A percentile compares a stretch with the other conserved stretches of the same genome.
Conservation (phyloP, 2,329 filamentous ascomycete genomes). For the Aspergillaceae sp. region DNA sequence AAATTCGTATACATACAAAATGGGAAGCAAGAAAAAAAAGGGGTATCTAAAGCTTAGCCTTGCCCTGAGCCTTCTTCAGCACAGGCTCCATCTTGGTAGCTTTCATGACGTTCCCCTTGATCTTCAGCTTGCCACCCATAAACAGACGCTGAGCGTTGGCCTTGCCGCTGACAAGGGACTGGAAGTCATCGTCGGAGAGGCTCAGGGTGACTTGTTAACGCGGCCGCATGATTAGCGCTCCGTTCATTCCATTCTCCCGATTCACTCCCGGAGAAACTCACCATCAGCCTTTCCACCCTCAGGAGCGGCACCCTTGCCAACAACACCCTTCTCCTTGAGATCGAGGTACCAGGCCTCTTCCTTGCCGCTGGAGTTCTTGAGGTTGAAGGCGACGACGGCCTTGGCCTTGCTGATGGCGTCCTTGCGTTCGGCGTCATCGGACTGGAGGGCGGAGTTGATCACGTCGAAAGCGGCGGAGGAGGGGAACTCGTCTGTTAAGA, state of each 20-base stretch:
- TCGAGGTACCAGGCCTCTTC: conserved; percentile 90
- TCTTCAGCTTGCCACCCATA: conserved; percentile 98
- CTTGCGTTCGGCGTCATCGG: conserved; percentile 65
- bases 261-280: conserved; percentile 36
- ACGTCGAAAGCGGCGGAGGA: conserved; percentile 84
- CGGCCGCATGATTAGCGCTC: not conserved
- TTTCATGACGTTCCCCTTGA: conserved; percentile 98
- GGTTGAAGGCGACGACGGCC: conserved; percentile 79
- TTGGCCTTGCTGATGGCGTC: conserved; percentile 82
- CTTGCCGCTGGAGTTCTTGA: conserved; percentile 79
- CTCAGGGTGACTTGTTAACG: conserved; percentile 62
- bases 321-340: conserved; percentile 78
- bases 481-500: conserved; percentile 63
- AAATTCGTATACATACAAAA: not conserved
- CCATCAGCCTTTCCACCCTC: conserved; percentile 71
- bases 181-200: conserved; percentile 81
- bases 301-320: conserved; percentile 63
- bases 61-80: conserved; percentile 74
- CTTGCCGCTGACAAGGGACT: conserved; percentile 71
- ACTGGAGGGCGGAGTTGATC: conserved; percentile 64
- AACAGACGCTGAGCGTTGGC: conserved; percentile 92
- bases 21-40: conserved; percentile 1
- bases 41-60: conserved; percentile 57
- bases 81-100: conserved; percentile 90
- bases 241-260: not conserved